phyloP scores from a whole-genome alignment of 2,329 filamentous ascomycete species.

The Paecilomyces formosus region DNA sequence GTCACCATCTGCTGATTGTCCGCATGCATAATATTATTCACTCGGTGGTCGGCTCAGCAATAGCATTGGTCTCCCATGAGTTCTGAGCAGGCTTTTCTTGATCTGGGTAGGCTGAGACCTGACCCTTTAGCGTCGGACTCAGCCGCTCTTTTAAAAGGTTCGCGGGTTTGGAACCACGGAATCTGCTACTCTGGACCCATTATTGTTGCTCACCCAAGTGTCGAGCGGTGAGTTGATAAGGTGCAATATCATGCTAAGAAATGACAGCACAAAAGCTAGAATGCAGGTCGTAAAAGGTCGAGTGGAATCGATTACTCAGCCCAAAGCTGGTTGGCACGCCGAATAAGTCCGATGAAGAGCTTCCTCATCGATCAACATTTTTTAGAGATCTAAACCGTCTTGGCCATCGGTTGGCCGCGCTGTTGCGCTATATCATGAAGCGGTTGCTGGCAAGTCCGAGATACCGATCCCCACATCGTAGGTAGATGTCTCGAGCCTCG shows the following conservation, averaged over 20 bases:
- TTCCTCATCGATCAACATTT: neutral
- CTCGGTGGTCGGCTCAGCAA: neutral
- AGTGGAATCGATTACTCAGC: neutral
- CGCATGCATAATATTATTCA: neutral
- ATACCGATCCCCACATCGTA: neutral
- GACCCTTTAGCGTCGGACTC: neutral
- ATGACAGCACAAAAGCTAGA: neutral
- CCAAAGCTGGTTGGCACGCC: neutral
- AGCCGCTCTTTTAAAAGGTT: neutral
- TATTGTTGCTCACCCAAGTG: neutral
- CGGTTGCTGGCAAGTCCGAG: neutral
- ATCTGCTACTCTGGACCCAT: neutral
- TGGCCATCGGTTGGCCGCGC: neutral
- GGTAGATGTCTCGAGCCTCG: neutral
- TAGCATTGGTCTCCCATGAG: neutral
- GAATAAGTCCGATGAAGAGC: neutral
- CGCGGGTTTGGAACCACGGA: neutral
- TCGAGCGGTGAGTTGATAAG: neutral
- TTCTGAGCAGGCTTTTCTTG: neutral
- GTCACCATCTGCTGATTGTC: neutral
- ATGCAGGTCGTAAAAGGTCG: neutral
- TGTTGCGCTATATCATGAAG: neutral
- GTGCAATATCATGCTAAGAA: neutral
- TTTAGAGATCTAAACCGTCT: neutral
- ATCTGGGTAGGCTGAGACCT: neutral